Conservation (phyloP, 2,329 filamentous ascomycete species). For the Drechslerella dactyloides region DNA sequence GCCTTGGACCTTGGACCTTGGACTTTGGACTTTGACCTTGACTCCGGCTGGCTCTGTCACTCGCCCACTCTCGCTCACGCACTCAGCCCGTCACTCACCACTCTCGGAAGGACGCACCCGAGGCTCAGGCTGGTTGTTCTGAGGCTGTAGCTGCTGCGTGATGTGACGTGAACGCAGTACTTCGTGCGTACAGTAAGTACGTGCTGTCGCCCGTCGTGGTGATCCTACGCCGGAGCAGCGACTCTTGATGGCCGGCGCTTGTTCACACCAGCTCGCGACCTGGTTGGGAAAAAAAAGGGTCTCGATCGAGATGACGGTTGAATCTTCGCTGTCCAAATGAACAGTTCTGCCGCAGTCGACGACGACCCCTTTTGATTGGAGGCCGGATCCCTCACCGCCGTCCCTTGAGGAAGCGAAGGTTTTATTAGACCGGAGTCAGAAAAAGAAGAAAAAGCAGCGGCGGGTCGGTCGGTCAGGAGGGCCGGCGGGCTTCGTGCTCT, state of each 20-base stretch:
- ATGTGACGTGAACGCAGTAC: conserved; percentile 7
- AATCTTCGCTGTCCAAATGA: too few relatives aligned
- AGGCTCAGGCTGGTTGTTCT: background rate
- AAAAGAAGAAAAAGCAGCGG: too few relatives aligned
- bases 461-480: conserved; percentile 12
- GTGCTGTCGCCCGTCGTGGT: conserved; percentile 13
- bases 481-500: background rate
- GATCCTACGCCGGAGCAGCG: background rate
- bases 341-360: background rate
- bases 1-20: background rate
- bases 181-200: too few relatives aligned
- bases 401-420: conserved; percentile 7
- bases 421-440: too few relatives aligned
- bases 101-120: background rate
- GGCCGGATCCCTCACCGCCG: background rate
- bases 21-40: too few relatives aligned
- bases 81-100: too few relatives aligned
- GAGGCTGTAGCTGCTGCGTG: background rate
- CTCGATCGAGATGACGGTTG: background rate
- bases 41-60: too few relatives aligned
- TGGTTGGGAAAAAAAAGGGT: background rate
- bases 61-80: too few relatives aligned
- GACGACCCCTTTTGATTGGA: conserved; percentile 47
- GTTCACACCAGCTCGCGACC: background rate
- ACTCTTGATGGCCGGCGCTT: background rate